phyloP scores from a whole-genome alignment of 2,329 filamentous ascomycete species.

The Trichoderma sp. region DNA sequence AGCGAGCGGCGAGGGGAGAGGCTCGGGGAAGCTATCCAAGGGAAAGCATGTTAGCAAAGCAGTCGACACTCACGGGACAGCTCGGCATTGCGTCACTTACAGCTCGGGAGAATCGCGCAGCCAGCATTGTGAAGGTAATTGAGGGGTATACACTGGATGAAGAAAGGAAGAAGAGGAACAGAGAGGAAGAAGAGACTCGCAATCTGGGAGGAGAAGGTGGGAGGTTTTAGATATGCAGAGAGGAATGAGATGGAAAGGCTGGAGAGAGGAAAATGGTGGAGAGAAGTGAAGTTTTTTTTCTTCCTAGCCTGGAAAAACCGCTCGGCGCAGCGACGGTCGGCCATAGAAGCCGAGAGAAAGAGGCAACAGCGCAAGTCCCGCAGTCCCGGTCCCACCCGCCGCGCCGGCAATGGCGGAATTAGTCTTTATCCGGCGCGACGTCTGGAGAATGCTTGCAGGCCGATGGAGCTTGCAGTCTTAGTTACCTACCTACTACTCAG shows the following conservation, averaged over 20 bases:
- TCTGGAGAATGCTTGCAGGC: conserved; percentile 4
- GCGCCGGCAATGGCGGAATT: conserved; percentile 1
- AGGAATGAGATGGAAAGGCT: conserved; percentile 34
- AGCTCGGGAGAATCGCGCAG: conserved; percentile 72
- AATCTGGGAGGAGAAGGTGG: conserved; percentile 37
- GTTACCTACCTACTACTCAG: no score
- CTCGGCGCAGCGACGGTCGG: conserved; percentile 35
- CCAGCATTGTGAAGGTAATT: conserved; percentile 63
- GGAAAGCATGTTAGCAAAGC: conserved; percentile 31
- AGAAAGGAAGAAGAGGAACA: conserved; percentile 39
- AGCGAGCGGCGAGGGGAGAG: conserved; percentile 67
- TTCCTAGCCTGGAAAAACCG: conserved; percentile 28
- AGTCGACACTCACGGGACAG: background rate
- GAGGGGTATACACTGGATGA: conserved; percentile 43
- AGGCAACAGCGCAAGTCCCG: conserved; percentile 37
- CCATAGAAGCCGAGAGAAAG: conserved; percentile 50
- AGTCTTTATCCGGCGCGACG: conserved; percentile 13
- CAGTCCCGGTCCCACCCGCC: conserved; percentile 27
- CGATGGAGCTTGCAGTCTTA: background rate
- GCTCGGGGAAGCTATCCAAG: conserved; percentile 72
- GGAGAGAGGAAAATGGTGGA: conserved; percentile 33
- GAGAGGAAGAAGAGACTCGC: conserved; percentile 32
- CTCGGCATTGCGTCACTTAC: conserved; percentile 53
- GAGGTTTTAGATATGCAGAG: conserved; percentile 31
- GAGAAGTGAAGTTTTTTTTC: conserved; percentile 43